Evolutionary conservation across 2,329 filamentous ascomycete genomes (phyloP).

Genomic region (Colletotrichum kahawae): DNA sequence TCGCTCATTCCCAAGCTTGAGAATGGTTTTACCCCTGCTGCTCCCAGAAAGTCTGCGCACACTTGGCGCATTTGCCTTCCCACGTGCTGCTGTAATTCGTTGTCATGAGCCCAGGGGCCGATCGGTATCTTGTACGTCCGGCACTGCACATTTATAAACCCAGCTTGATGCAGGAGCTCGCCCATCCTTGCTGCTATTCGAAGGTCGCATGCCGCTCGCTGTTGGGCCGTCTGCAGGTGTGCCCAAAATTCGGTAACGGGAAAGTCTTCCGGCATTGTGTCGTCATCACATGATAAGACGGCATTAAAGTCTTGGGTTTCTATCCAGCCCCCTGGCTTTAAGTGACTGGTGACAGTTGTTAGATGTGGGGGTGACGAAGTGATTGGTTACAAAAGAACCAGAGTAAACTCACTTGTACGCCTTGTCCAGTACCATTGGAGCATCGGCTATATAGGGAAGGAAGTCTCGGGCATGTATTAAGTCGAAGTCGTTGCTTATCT

Average conservation of each 20-base stretch:
- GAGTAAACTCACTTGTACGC: background rate
- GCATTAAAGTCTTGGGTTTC: conserved; percentile 51
- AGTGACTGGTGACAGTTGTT: conserved; percentile 19
- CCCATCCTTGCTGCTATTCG: background rate
- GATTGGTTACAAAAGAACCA: background rate
- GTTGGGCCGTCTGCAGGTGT: background rate
- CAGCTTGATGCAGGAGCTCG: background rate
- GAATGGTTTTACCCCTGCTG: background rate
- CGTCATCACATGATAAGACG: conserved; percentile 38
- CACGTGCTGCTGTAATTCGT: background rate
- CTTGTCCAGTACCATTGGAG: background rate
- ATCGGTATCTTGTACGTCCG: background rate
- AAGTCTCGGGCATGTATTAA: background rate
- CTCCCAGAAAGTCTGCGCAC: background rate
- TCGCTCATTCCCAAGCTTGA: background rate
- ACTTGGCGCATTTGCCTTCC: background rate
- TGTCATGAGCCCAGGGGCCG: background rate
- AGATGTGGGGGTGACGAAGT: background rate
- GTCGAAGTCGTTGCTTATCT: background rate
- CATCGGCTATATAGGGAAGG: background rate
- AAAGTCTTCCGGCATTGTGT: conserved; percentile 8
- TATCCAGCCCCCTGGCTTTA: conserved; percentile 50
- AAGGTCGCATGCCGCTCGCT: background rate
- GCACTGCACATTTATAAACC: background rate
- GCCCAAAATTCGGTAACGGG: background rate